Percentiles rank a stretch among this genome's conserved stretches.
Evolutionary conservation across 2,329 filamentous ascomycete genomes (phyloP).

Genomic region (Sarocladiaceae sp.): DNA sequence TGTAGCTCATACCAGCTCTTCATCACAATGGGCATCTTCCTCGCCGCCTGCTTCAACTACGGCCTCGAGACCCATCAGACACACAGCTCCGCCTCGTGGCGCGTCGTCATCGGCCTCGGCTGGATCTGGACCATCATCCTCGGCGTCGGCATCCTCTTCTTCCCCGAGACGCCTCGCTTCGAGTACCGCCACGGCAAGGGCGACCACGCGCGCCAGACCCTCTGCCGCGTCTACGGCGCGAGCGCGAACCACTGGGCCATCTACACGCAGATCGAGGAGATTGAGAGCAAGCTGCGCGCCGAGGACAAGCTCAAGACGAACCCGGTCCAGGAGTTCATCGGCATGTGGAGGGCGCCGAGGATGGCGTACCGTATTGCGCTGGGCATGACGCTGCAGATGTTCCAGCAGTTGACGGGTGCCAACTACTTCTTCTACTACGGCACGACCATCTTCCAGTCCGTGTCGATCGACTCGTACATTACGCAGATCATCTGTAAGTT

Average conservation of each 20-base stretch:
- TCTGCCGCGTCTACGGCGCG: slow-evolving; percentile 42
- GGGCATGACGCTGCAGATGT: slow-evolving; percentile 54
- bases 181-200: slow-evolving; percentile 41
- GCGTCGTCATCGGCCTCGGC: slow-evolving; percentile 50
- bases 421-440: slow-evolving; percentile 64
- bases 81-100: slow-evolving; percentile 48
- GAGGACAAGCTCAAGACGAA: slow-evolving; percentile 35
- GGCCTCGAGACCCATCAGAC: slow-evolving; percentile 45
- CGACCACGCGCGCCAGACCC: slow-evolving; percentile 39
- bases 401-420: slow-evolving; percentile 59
- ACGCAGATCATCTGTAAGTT: slow-evolving; percentile 52
- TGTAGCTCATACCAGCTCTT: slow-evolving; percentile 58
- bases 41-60: slow-evolving; percentile 54
- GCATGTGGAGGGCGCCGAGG: slow-evolving; percentile 57
- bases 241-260: slow-evolving; percentile 36
- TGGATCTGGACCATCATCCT: slow-evolving; percentile 44
- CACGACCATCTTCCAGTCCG: slow-evolving; percentile 42
- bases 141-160: slow-evolving; percentile 40
- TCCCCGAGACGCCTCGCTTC: slow-evolving; percentile 47
- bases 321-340: slow-evolving; percentile 40
- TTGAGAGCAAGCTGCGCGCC: slow-evolving; percentile 45
- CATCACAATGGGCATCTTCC: slow-evolving; percentile 64
- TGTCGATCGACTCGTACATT: slow-evolving; percentile 52
- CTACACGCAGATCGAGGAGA: slow-evolving; percentile 45
- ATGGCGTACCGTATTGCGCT: slow-evolving; percentile 58